Percentiles rank a stretch among this genome's conserved stretches.
These are phyloP conservation scores for Dacryopinax primogenitus DNA, from an alignment of 768 basidiomycete genomes.

Conservation along the genomic window DNA sequence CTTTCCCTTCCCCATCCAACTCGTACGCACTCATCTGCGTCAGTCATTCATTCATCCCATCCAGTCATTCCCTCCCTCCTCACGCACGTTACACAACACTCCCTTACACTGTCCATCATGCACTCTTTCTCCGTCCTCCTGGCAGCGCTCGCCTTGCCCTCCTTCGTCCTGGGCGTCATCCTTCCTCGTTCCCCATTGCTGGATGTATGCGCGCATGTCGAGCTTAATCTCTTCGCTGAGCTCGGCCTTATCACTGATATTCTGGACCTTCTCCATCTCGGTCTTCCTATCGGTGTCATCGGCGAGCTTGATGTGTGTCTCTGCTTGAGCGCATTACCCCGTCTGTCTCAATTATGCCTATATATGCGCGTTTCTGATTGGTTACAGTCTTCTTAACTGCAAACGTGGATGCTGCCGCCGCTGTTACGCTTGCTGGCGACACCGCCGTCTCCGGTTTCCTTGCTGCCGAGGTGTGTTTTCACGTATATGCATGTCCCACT, in stretches of 20 bases:
- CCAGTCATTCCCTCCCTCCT: not conserved
- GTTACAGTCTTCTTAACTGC: not conserved
- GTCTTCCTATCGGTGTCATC: not conserved
- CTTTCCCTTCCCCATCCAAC: not conserved
- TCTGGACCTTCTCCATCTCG: not conserved
- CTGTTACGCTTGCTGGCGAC: not conserved
- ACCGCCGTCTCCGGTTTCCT: not conserved
- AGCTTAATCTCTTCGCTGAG: not conserved
- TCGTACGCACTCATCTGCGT: not conserved
- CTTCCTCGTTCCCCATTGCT: not conserved
- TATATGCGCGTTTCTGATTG: not conserved
- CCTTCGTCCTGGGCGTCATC: not conserved
- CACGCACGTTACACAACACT: not conserved
- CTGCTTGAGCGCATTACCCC: not conserved
- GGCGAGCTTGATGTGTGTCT: not conserved
- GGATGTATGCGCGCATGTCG: not conserved
- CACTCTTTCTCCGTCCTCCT: not conserved
- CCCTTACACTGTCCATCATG: not conserved
- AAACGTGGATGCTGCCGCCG: not conserved
- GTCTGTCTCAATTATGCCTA: not conserved
- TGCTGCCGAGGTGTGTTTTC: not conserved
- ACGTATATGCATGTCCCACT: no score
- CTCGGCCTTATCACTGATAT: not conserved
- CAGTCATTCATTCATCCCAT: not conserved
- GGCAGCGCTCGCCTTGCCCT: not conserved